Base-by-base conservation (phyloP, 768 basidiomycete genomes). In the Leccinum barrowsii region DNA sequence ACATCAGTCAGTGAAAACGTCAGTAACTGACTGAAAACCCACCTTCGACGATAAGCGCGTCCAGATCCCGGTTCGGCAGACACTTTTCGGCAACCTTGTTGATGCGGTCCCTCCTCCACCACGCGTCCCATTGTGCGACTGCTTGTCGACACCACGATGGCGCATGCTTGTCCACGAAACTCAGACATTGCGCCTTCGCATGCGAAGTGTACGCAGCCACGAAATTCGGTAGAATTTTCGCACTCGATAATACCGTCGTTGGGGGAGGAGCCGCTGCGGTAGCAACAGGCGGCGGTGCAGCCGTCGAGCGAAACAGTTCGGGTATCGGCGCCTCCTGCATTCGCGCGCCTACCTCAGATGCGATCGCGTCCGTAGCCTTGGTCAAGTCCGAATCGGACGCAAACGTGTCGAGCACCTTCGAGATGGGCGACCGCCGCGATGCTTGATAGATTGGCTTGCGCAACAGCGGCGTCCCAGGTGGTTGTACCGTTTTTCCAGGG, bases 21-120 rank as follows among this genome's bases (percentile, higher is more conserved):
- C n/a, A 0, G 19, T 8, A 12, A 50, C 37, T 37, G 13, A 37
- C 37, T 37, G 35, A n/a, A 42, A 42, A n/a, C 50, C 0, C 19
- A 90, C 90, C 85, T 75, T 88, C 80, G 46, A 89, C 69, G 13
- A 83, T 73, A 21, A 85, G 77, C 0, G 82, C 78, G 65, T 89
- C 87, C 42, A 90, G 65, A 66, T 87, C 84, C 52, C 82, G 66
- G 59, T 83, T 79, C 26, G 87, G 85, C 59, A 90, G 70, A 63
- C 76, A 79, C 48, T 74, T 78, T 67, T 85, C 83, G 7, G 81
- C 83, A 0, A 73, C 66, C 65, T 79, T 80, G 59, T 82, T 79
- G 56, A 78, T 58, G 48, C 89, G 73, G 54, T 84, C 84, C 50
- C 75, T 67, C 24, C 68, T 78, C 84, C 86, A 87, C 89, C 86